Percentiles rank a stretch among this genome's conserved stretches.
These are phyloP conservation scores for Pezicula radicicola DNA, from an alignment of 2,329 filamentous ascomycete genomes.

Conservation along the genomic window DNA sequence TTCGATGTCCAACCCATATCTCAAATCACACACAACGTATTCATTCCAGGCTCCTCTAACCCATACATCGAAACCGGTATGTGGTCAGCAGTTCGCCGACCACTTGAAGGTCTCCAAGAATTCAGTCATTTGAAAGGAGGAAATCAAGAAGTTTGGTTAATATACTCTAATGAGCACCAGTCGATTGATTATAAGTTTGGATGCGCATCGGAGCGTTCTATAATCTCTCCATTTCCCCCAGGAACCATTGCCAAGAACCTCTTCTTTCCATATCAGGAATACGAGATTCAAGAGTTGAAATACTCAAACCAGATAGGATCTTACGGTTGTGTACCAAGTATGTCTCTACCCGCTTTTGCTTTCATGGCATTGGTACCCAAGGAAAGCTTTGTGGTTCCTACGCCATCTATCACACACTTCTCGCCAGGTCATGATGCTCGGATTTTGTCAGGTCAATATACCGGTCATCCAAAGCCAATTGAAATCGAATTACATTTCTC, in stretches of 20 bases:
- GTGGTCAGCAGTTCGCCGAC: background rate
- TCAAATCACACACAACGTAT: conserved; percentile 45
- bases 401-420: background rate
- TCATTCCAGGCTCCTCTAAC: background rate
- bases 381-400: background rate
- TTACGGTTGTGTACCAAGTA: background rate
- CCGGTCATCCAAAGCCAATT: background rate
- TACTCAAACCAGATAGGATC: background rate
- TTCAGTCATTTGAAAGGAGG: background rate
- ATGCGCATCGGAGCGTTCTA: background rate
- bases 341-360: background rate
- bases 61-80: background rate
- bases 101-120: background rate
- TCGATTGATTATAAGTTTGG: background rate
- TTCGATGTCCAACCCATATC: conserved; percentile 47
- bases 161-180: background rate
- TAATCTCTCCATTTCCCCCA: background rate
- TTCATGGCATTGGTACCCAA: background rate
- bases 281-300: background rate
- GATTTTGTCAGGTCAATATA: background rate
- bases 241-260: background rate
- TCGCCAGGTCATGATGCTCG: background rate
- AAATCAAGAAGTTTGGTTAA: background rate
- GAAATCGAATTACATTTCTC: background rate
- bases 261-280: background rate